Base-by-base conservation (phyloP, 1,284 basidiomycete species). In the Rhizoctonia solani region DNA sequence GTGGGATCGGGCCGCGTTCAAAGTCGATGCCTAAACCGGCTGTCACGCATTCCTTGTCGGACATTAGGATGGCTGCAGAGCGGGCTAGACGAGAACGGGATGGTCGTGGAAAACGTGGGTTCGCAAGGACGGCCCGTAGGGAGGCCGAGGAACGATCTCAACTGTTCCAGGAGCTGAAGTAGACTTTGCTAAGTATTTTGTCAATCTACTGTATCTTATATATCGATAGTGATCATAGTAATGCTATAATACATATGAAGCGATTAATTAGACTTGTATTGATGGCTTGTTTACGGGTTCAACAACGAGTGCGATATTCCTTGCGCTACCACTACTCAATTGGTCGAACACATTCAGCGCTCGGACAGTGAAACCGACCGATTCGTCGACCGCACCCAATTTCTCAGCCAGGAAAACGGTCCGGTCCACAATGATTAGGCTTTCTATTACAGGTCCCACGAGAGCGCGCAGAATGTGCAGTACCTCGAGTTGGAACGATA, bases 391-490 rank as follows among this genome's bases (percentile, higher is more conserved):
- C n/a, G 44, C 11, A 5, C 68, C 54, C 1, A 78, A 65, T 25
- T 73, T 71, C 58, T 79, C 76, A 46, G 69, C 66, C 54, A 80
- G 41, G 76, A 79, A 81, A 19, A 74, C 59, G 41, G 75, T 69
- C 34, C 80, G 74, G 71, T 81, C 80, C 13, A 79, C 71, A 8
- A 82, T 61, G 32, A 82, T 74, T 3, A 79, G 69, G 66, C 75
- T 78, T 70, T 82, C 80, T 3, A 80, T 72, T 11, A 78, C 74
- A 1, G 80, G 79, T 1, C 80, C 80, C 13, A 79, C 54, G 11
- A 80, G 67, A 69, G 79, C 79, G 27, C 80, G 74, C 50, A 82
- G 67, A 0, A 77, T 73, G 53, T 82, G 80, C 29, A 82, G 74
- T 23, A 78, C 72, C 66, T 77, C 77, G 1, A 81, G 56, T 23